Evolutionary conservation across 176 grass and related monocot species (phyloP), one percentile per base, ranked within the genome.

Genomic region (Rhipidocladum racemiflorum): DNA sequence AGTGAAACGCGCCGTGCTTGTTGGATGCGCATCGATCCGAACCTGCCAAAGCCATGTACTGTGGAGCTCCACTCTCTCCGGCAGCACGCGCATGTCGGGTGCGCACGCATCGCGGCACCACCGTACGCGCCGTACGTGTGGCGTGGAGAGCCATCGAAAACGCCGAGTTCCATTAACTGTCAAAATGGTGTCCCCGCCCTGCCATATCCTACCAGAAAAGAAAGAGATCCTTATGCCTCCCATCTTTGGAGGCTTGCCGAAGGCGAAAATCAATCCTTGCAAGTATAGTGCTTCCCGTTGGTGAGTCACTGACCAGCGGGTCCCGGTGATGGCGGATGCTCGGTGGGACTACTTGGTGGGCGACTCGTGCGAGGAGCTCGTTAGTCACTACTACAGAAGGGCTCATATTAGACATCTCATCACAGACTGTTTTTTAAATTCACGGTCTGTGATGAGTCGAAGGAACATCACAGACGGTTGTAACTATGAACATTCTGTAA

Each of bases 121-220:
- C 63, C 71, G 83, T 53, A 51, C 59, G 46, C 30, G 70, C 78
- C 57, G 65, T 55, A 1, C 30, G 30, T 32, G 44, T 27, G n/a
- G 11, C 15, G 65, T 81, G 83, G 78, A 71, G 78, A 71, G 78
- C 57, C 78, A 82, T 86, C 59, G 88, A 86, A 82, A 78, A 82
- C 4, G 83, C 50, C 83, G 45, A 81, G 10, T 1, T 35, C 48
- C 20, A 53, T 24, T 17, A 51, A 56, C 32, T 40, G 78, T 36
- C 35, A 23, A 40, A 38, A 56, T 9, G 63, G n/a, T 20, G 64
- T 3, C 36, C 38, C 54, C 28, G 43, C 32, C 35, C 5, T 60
- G 60, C 27, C 60, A 17, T 30, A 30, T 46, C 21, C 67, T 46
- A 1, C 21, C 55, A 61, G 5, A 70, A 24, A 24, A 42, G 6